These are phyloP conservation scores for Radiomyces spectabilis DNA, from an alignment of 192 early-diverging fungal species.

Conservation along the genomic window DNA sequence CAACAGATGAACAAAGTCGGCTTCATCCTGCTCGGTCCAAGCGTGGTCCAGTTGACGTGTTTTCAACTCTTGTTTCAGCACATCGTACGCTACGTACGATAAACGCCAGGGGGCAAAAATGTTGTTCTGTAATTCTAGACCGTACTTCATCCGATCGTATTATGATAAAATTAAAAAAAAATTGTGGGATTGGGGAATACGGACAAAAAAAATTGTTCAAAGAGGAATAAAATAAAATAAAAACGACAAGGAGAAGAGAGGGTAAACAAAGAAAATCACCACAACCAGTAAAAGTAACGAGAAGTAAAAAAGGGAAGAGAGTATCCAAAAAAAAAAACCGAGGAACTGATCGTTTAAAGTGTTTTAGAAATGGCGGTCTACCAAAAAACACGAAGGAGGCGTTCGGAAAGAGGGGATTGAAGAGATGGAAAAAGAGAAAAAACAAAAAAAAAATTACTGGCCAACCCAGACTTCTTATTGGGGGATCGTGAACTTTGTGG, in stretches of 20 bases:
- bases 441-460: too few species aligned
- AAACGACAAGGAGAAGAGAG: not conserved
- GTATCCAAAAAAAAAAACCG: too few species aligned
- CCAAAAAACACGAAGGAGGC: too few species aligned
- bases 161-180: not conserved
- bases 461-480: too few species aligned
- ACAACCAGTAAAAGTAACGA: too few species aligned
- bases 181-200: not conserved
- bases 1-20: slow-evolving; percentile 18
- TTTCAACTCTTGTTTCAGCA: slow-evolving; percentile 23
- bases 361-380: too few species aligned
- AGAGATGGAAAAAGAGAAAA: too few species aligned
- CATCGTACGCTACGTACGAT: slow-evolving; percentile 24
- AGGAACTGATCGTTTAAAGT: too few species aligned
- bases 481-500: too few species aligned
- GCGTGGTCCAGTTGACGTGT: slow-evolving; percentile 44
- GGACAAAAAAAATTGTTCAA: not conserved
- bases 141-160: slow-evolving; percentile 16
- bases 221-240: not conserved
- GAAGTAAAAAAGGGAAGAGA: too few species aligned
- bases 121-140: slow-evolving; percentile 24
- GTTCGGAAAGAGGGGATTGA: too few species aligned
- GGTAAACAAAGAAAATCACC: too few species aligned
- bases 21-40: slow-evolving; percentile 59
- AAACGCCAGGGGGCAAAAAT: slow-evolving; percentile 27